These are phyloP conservation scores for Leishmania turanica DNA, from an alignment of 208 protist genomes.

Conservation along the genomic window DNA sequence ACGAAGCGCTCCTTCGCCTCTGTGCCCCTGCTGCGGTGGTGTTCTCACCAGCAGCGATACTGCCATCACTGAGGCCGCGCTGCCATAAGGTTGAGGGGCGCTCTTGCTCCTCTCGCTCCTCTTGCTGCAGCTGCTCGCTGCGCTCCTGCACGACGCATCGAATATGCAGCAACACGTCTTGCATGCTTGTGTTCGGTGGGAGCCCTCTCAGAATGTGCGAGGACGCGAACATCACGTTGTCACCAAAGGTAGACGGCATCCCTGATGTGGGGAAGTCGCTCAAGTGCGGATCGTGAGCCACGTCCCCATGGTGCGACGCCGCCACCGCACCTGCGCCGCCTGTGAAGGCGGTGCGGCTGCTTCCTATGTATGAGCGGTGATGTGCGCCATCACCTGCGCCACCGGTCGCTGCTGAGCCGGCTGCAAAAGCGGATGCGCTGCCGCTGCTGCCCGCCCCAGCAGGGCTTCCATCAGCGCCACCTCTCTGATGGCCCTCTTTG, in stretches of 20 bases:
- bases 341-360: neutral
- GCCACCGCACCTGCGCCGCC: neutral
- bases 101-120: constrained; percentile 14
- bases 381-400: neutral
- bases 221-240: constrained; percentile 31
- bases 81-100: neutral
- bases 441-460: neutral
- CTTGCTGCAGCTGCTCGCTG: constrained; percentile 17
- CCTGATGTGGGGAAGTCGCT: constrained; percentile 24
- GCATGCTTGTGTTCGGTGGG: constrained; percentile 49
- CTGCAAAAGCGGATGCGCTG: neutral
- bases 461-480: neutral
- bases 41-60: neutral
- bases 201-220: constrained; percentile 47
- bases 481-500: constrained; percentile 10
- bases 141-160: constrained; percentile 42
- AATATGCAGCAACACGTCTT: constrained; percentile 66
- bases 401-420: neutral
- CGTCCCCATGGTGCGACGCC: neutral
- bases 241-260: constrained; percentile 36
- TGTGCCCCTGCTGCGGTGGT: neutral
- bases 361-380: constrained; percentile 1
- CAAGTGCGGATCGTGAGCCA: constrained; percentile 4
- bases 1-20: neutral
- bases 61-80: neutral